Percentiles rank a stretch among this genome's conserved stretches.
Evolutionary conservation across 1,139 yeast species (phyloP).

Genomic region (Magnusiomyces suaveolens): DNA sequence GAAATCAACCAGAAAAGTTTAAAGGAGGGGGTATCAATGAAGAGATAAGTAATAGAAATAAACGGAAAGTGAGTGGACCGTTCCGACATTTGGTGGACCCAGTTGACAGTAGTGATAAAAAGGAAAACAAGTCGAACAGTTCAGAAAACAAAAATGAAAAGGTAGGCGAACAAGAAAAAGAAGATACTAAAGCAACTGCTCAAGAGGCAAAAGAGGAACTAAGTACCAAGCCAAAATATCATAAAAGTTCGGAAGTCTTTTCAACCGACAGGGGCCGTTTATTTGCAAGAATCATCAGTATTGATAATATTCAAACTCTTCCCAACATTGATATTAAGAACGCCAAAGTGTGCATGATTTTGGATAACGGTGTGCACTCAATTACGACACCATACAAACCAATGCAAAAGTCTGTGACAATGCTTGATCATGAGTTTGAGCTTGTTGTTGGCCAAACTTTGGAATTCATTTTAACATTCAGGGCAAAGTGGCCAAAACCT

Average conservation of each 20-base stretch:
- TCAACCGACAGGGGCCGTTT: slow-evolving; percentile 58
- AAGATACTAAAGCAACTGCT: no score
- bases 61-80: slow-evolving; percentile 20
- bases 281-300: slow-evolving; percentile 55
- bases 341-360: slow-evolving; percentile 58
- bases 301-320: slow-evolving; percentile 46
- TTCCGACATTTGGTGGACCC: slow-evolving; percentile 16
- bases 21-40: neutral
- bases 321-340: slow-evolving; percentile 45
- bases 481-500: slow-evolving; percentile 41
- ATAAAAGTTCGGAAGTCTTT: slow-evolving; percentile 21
- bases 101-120: neutral
- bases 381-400: slow-evolving; percentile 60
- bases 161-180: no score
- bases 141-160: no score
- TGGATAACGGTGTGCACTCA: slow-evolving; percentile 87
- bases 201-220: neutral
- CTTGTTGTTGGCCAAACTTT: slow-evolving; percentile 56
- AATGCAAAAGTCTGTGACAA: slow-evolving; percentile 36
- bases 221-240: neutral
- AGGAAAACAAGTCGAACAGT: no score
- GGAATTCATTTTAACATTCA: slow-evolving; percentile 66
- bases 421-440: slow-evolving; percentile 76
- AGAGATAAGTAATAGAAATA: slow-evolving; percentile 3
- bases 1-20: neutral